Base-by-base conservation (phyloP, 352 stramenopile species). In the Achlya hypogyna region DNA sequence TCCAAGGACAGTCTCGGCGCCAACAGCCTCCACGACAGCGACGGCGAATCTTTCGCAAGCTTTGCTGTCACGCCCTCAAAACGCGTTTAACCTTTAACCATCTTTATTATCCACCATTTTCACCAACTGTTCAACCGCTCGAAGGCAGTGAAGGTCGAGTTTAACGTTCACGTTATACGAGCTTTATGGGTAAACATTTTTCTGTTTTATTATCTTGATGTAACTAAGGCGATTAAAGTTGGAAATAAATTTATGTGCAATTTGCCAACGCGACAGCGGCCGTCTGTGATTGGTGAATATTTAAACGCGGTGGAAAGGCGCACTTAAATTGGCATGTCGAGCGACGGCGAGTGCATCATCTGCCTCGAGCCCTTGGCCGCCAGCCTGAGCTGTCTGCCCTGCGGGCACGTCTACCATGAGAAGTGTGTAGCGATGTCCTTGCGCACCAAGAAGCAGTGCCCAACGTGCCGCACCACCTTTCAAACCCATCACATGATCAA, bases 371-470 rank as follows among this genome's bases (percentile, higher is more conserved):
- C 54, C 14, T n/a, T 64, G 35, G 31, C 52, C 23, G 12, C 51
- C 23, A 38, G 52, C 22, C 35, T 64, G 18, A 22, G 38, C 38
- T 35, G 18, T 10, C 35, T 52, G 25, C 54, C 54, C 14, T 64
- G 54, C 29, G 54, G 54, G 5, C 54, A 64, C 23, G 54, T 64
- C 4, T 64, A 51, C 31, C 54, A 64, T 64, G 35, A 23, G 12
- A 45, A 25, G 31, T 64, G 54, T 28, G 47, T 52, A 8, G n/a
- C 25, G 4, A 25, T n/a, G 20, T 35, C 54, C 1, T 23, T 64
- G 25, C n/a, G 34, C 20, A 22, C 35, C 4, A 64, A 52, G 54
- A 27, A 29, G 28, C 35, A 52, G 31, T 64, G 54, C 23, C 54
- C 54, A 12, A 35, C 45, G 32, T 64, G 54, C 35, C 54, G 54